Evolutionary conservation across 169 alveolate species (phyloP), one percentile per base, ranked within the genome.

Genomic region (Plasmodium coatneyi): DNA sequence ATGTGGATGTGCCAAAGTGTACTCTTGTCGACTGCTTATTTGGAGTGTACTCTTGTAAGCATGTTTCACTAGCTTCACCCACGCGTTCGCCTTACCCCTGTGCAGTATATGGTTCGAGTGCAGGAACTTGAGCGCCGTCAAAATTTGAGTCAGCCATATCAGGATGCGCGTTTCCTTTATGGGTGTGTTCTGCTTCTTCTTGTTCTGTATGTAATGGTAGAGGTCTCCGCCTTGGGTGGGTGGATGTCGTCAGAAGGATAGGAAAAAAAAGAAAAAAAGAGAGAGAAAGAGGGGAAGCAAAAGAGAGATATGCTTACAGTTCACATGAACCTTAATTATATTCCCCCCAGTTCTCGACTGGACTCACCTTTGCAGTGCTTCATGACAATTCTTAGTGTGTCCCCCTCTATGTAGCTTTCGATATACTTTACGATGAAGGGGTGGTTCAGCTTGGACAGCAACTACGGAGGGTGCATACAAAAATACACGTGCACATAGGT

Each of bases 291-390:
- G 60, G 7, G 22, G 12, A 3, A 1, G 19, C 4, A 1, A 49
- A 49, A 49, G 60, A 49, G 60, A 49, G 60, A 49, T 22, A 3
- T 49, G 22, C 1, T 49, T 3, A 49, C 60, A 14, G 6, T 1
- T 49, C 60, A 5, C 60, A 49, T 12, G 60, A 49, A 49, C 60
- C 19, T 16, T 49, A 49, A 49, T 12, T 49, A 22, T 14, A 3
- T 14, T 49, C 22, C 60, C 60, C 60, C 60, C 60, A 1, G 60
- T 43, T 10, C 60, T 83, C 74, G 43, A 43, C 56, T 74, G 95
- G 82, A 52, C 52, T 96, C 97, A 79, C 99, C 99, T 92, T 97
- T 98, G 78, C 99, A 98, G 87, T 97, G 98, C 39, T 98, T 98
- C 97, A 98, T 98, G 0, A 98, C 96, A 10, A 98, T 98, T 87